Conservation (phyloP, 495 filamentous ascomycete genomes). For the Penicillium coffeae region DNA sequence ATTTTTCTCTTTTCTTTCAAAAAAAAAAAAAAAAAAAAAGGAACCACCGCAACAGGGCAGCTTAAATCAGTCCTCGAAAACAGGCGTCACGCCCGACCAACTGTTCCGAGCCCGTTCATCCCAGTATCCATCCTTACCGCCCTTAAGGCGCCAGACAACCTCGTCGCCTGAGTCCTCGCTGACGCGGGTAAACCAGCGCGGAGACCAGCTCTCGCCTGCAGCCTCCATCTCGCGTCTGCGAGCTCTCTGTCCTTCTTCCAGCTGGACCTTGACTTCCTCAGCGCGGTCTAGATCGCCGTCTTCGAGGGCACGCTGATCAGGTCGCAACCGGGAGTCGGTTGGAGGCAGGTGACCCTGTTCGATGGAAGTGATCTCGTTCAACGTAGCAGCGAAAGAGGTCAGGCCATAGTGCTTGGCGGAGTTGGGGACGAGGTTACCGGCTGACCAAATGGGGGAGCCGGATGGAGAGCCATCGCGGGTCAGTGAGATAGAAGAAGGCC, state of each 20-base stretch:
- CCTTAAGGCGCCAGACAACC: conserved; percentile 65
- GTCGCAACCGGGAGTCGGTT: conserved; percentile 78
- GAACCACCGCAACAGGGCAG: no score
- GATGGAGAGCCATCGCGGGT: conserved; percentile 54
- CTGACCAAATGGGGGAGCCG: conserved; percentile 69
- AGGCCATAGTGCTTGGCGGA: conserved; percentile 78
- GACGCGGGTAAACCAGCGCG: conserved; percentile 29
- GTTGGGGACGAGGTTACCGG: conserved; percentile 68
- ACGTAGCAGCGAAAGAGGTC: conserved; percentile 74
- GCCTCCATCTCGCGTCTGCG: conserved; percentile 74
- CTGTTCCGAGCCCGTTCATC: conserved; percentile 67
- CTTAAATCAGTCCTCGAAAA: conserved; percentile 72
- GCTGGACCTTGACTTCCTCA: conserved; percentile 72
- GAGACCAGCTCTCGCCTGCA: conserved; percentile 61
- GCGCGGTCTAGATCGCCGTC: conserved; percentile 77
- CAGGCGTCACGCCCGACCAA: conserved; percentile 67
- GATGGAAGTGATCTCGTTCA: conserved; percentile 84
- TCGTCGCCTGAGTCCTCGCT: conserved; percentile 1
- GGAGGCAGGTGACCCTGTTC: conserved; percentile 69
- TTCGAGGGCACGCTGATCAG: conserved; percentile 90
- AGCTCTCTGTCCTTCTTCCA: conserved; percentile 82
- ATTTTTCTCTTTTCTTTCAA: no score
- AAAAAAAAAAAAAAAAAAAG: no score
- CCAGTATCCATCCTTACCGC: conserved; percentile 86
- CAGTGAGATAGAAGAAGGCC: conserved; percentile 68